A percentile compares a stretch with the other conserved stretches of the same genome.
These are phyloP conservation scores for Diaporthe sp. DNA, from an alignment of 2,329 filamentous ascomycete genomes.

Conservation along the genomic window DNA sequence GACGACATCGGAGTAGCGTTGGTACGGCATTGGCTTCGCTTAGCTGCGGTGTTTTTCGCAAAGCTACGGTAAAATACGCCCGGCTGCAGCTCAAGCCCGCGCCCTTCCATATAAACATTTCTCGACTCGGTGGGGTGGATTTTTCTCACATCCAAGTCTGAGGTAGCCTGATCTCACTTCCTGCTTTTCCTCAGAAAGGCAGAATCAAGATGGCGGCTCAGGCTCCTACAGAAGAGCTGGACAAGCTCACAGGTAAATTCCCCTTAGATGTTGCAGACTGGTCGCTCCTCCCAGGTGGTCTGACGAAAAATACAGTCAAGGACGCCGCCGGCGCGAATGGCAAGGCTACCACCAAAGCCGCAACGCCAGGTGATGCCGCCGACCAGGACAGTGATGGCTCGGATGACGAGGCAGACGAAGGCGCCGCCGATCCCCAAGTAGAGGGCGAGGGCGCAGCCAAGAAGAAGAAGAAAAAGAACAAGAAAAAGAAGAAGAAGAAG, in stretches of 20 bases:
- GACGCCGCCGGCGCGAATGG: constrained; percentile 56
- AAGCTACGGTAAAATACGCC: constrained; percentile 24
- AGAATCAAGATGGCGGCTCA: constrained; percentile 57
- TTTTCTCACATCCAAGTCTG: constrained; percentile 1
- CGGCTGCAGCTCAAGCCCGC: neutral
- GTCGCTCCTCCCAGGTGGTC: neutral
- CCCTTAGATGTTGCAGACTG: neutral
- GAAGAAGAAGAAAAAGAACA: constrained; percentile 89
- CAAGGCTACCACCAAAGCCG: constrained; percentile 55
- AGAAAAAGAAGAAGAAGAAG: constrained; percentile 79
- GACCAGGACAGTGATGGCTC: constrained; percentile 62
- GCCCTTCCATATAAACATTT: constrained; percentile 32
- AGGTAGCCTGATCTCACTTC: constrained; percentile 25
- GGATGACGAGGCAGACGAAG: constrained; percentile 66
- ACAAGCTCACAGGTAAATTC: constrained; percentile 56
- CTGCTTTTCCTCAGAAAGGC: constrained; percentile 11
- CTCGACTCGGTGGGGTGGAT: constrained; percentile 23
- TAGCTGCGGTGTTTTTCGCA: neutral
- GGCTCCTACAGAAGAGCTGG: constrained; percentile 56
- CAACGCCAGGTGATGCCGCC: constrained; percentile 55
- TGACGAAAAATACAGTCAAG: constrained; percentile 52
- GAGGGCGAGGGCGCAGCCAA: constrained; percentile 62
- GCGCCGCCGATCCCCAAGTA: constrained; percentile 53
- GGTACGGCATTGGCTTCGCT: neutral
- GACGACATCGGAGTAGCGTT: constrained; percentile 33